A percentile compares a stretch with the other conserved stretches of the same genome.
Conservation (phyloP, 1,139 yeast genomes). For the Candida gigantensis region DNA sequence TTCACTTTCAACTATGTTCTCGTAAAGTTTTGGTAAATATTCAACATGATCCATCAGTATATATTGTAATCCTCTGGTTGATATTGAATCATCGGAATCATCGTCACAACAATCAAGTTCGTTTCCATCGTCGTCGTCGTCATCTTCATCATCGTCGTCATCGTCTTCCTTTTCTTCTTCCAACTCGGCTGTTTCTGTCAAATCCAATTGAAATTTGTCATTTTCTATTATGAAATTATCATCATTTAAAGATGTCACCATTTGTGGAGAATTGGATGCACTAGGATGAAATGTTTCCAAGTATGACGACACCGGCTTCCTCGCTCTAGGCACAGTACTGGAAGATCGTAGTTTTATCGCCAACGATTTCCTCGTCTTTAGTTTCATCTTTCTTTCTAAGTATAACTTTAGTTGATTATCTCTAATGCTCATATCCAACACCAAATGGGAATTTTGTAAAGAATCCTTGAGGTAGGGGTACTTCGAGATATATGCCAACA, state of each 20-base stretch:
- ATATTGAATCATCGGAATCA: conserved; percentile 17
- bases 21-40: conserved; percentile 30
- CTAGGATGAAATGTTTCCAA: conserved; percentile 36
- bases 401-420: conserved; percentile 44
- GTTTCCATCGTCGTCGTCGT: conserved; percentile 24
- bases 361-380: conserved; percentile 32
- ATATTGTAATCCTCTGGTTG: conserved; percentile 6
- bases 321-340: conserved; percentile 39
- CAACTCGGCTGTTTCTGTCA: conserved; percentile 26
- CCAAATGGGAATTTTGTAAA: conserved; percentile 69
- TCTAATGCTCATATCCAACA: conserved; percentile 54
- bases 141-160: conserved; percentile 26
- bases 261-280: conserved; percentile 45
- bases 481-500: conserved; percentile 89
- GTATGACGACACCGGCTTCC: conserved; percentile 24
- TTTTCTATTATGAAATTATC: conserved; percentile 37
- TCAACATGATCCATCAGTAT: conserved; percentile 15
- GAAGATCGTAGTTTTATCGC: conserved; percentile 36
- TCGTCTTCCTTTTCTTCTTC: conserved; percentile 32
- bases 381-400: conserved; percentile 39
- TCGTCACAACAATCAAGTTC: conserved; percentile 18
- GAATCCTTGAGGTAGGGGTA: conserved; percentile 77
- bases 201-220: conserved; percentile 33
- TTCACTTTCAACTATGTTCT: conserved; percentile 38
- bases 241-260: conserved; percentile 37